Base-by-base conservation (phyloP, 441 rosid species). In the Bruguiera hainesii region DNA sequence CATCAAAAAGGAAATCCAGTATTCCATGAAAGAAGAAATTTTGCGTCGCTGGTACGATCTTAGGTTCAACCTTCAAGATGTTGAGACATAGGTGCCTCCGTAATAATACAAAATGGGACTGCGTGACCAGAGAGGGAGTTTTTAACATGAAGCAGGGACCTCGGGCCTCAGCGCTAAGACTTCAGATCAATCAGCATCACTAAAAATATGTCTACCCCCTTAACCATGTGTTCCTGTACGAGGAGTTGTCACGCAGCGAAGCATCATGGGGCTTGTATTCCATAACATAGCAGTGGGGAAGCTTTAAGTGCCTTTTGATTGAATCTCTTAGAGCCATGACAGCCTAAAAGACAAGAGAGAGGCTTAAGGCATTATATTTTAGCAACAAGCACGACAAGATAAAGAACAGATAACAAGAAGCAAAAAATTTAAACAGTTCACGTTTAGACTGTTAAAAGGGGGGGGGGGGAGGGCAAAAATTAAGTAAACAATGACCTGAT, bases 291-390 rank as follows among this genome's bases (percentile, higher is more conserved):
- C 84, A 71, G 71, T 89, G 89, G 61, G 97, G 98, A 72, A 95
- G 87, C 84, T 90, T 95, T 71, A 95, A 82, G 75, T 95, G 98
- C 67, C 97, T 78, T 75, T 95, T 95, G 74, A 90, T 95, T 19
- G 99, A 81, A 85, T 95, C 98, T 79, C 99, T 89, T 39, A 95
- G 78, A 39, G 88, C 90, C 98, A 95, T 95, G 78, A 95, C 98
- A 58, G 96, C 94, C 99, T 95, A 85, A 35, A 72, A 39, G 56
- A 33, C 64, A 15, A n/a, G 7, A 7, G 15, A 1, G 33, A 11
- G 16, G 16, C 23, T 23, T 28, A 49, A 9, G 15, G 57, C 23
- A 55, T 46, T 66, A 48, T n/a, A 26, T 31, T 56, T 35, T 67
- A n/a, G 9, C 39, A 10, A 29, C 2, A 26, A 56, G 48, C 13